These are phyloP conservation scores for Lanmaoa rubissima DNA, from an alignment of 768 basidiomycete genomes.

Conservation along the genomic window DNA sequence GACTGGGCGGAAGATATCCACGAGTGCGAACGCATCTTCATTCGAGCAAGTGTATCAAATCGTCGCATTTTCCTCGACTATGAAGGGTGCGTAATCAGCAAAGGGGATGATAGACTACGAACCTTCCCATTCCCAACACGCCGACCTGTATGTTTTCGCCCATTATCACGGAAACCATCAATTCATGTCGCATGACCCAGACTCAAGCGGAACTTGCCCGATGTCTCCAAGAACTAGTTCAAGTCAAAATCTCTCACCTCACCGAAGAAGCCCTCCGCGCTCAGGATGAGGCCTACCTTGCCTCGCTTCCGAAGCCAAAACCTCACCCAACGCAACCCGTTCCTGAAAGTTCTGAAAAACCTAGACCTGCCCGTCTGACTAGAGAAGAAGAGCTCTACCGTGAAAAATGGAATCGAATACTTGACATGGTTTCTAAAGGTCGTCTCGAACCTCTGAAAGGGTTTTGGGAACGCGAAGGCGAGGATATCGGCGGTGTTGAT, in stretches of 20 bases:
- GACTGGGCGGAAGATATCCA: constrained; percentile 90
- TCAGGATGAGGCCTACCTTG: constrained; percentile 87
- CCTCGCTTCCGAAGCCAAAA: constrained; percentile 84
- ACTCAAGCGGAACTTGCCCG: constrained; percentile 89
- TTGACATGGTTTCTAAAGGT: constrained; percentile 92
- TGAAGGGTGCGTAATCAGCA: constrained; percentile 71
- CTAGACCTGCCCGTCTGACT: constrained; percentile 57
- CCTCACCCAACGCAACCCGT: constrained; percentile 41
- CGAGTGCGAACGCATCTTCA: constrained; percentile 87
- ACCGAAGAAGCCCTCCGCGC: constrained; percentile 80
- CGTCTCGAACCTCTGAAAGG: constrained; percentile 74
- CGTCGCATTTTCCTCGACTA: constrained; percentile 89
- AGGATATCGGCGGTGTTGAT: constrained; percentile 58
- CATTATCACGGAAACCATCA: not conserved
- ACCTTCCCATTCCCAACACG: constrained; percentile 97
- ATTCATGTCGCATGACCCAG: constrained; percentile 37
- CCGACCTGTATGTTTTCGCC: constrained; percentile 64
- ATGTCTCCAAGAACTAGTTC: constrained; percentile 82
- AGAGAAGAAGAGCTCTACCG: constrained; percentile 78
- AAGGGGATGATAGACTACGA: constrained; percentile 79
- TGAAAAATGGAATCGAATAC: constrained; percentile 77
- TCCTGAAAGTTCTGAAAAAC: constrained; percentile 40
- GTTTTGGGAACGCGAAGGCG: constrained; percentile 76
- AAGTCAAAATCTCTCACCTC: constrained; percentile 80
- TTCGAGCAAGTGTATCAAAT: constrained; percentile 86